Evolutionary conservation across 495 filamentous ascomycete species (phyloP).

Genomic region (Penicillium canescens): DNA sequence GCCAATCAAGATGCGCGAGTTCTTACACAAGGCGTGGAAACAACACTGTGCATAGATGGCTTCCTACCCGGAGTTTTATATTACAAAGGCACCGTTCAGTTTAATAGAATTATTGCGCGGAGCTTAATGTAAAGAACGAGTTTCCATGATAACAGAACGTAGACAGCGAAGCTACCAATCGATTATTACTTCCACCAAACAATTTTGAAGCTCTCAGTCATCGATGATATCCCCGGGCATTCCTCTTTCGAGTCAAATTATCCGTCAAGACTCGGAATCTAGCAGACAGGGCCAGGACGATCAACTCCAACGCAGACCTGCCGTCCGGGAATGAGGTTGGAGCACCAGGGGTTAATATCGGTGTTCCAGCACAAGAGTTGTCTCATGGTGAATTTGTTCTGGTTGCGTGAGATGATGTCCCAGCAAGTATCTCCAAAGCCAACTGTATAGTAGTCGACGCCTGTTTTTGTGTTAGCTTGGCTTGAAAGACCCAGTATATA

Average conservation of each 20-base stretch:
- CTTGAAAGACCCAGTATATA: neutral
- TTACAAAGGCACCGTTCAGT: neutral
- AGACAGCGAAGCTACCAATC: neutral
- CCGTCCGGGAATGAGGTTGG: slow-evolving; percentile 28
- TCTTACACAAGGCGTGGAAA: slow-evolving; percentile 29
- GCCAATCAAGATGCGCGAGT: slow-evolving; percentile 27
- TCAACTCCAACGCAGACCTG: slow-evolving; percentile 19
- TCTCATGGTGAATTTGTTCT: slow-evolving; percentile 21
- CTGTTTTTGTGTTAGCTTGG: slow-evolving; percentile 6
- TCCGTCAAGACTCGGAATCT: neutral
- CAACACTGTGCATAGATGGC: neutral
- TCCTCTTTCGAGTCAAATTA: neutral
- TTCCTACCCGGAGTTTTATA: neutral
- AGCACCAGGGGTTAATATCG: slow-evolving; percentile 26
- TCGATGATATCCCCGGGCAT: neutral
- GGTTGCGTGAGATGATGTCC: slow-evolving; percentile 19
- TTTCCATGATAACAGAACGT: neutral
- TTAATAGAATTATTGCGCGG: neutral
- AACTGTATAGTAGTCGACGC: slow-evolving; percentile 18
- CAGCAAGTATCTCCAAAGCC: slow-evolving; percentile 28
- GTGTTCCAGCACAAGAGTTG: slow-evolving; percentile 30
- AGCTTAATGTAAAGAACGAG: neutral
- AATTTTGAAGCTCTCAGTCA: neutral
- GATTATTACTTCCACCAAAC: neutral
- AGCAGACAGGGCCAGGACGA: slow-evolving; percentile 14